Conservation (phyloP, 306 rosid species). For the Castanea sativa region DNA sequence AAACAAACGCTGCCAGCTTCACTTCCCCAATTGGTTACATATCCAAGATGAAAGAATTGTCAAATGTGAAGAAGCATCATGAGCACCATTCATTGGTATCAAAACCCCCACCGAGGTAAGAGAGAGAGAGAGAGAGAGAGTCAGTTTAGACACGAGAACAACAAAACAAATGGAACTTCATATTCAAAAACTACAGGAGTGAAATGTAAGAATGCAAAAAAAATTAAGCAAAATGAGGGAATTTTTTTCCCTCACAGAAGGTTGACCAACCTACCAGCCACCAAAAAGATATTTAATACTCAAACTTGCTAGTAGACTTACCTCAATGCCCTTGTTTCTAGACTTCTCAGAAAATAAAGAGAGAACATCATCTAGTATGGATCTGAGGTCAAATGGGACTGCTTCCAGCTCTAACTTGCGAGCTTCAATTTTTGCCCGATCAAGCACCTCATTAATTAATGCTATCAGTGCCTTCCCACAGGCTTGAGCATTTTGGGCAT, state of each 20-base stretch:
- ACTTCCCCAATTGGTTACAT: conserved; percentile 33
- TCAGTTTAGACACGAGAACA: conserved; percentile 17
- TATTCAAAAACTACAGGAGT: background rate
- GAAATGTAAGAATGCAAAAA: background rate
- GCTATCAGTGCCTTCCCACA: conserved; percentile 95
- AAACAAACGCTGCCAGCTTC: conserved; percentile 95
- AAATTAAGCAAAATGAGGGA: background rate
- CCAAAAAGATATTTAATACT: background rate
- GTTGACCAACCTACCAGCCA: conserved; percentile 12
- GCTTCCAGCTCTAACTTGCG: conserved; percentile 95
- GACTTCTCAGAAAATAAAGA: conserved; percentile 96
- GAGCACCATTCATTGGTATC: conserved; percentile 21
- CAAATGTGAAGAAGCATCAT: conserved; percentile 3
- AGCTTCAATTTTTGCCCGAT: conserved; percentile 96
- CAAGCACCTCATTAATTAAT: conserved; percentile 95
- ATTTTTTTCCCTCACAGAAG: background rate
- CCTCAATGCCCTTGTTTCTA: conserved; percentile 91
- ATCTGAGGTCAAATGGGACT: conserved; percentile 86
- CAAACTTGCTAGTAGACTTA: conserved; percentile 22
- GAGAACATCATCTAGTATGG: conserved; percentile 92
- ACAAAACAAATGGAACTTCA: background rate
- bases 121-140: background rate
- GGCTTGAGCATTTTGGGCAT: conserved; percentile 94
- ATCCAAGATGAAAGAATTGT: conserved; percentile 26
- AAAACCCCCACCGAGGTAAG: conserved; percentile 6